phyloP scores from a whole-genome alignment of 73 alveolate species.

The Paramecium sexaurelia region DNA sequence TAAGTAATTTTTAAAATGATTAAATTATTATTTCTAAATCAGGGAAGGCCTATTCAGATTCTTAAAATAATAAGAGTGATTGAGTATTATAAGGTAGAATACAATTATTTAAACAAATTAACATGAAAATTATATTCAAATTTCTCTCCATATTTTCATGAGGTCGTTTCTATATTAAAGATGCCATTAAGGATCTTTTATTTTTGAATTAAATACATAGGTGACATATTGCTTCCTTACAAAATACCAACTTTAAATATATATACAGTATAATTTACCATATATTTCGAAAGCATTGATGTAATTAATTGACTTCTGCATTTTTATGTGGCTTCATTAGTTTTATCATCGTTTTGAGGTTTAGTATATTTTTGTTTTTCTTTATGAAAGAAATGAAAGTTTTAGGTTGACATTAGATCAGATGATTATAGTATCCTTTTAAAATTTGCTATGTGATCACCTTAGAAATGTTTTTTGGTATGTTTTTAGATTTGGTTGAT shows the following conservation, averaged over 20 bases:
- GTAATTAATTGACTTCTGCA: background rate
- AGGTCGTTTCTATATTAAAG: background rate
- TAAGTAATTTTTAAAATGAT: too few relatives aligned
- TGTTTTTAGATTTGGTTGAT: background rate
- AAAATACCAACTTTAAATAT: background rate
- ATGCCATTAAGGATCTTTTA: constrained; percentile 14
- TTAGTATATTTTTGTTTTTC: background rate
- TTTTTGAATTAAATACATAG: background rate
- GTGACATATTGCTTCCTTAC: background rate
- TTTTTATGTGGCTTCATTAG: background rate
- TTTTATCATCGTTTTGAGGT: background rate
- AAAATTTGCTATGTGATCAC: background rate
- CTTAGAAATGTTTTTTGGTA: background rate
- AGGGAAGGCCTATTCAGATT: background rate
- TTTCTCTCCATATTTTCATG: background rate
- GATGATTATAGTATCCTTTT: background rate
- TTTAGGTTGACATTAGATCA: background rate
- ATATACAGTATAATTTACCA: background rate
- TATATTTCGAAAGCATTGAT: background rate
- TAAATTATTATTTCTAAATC: too few relatives aligned
- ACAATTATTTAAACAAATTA: background rate
- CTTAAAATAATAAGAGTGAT: background rate
- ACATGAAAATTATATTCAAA: background rate
- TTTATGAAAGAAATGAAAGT: background rate
- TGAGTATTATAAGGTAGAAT: background rate